Conservation (phyloP, 345 rosid species). For the Brassica juncea region DNA sequence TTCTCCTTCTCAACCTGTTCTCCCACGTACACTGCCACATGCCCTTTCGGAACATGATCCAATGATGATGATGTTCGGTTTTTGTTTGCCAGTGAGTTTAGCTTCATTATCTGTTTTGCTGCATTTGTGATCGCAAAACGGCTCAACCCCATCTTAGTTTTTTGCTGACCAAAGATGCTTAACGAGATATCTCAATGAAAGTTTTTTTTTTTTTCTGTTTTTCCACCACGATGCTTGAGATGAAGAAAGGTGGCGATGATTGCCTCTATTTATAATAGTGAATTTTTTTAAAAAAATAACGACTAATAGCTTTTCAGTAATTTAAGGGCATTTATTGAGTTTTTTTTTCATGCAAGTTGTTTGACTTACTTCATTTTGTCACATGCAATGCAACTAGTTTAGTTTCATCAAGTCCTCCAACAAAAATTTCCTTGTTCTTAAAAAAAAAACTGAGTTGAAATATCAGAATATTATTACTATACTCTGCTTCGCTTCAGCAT, state of each 20-base stretch:
- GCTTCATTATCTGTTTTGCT: slow-evolving; percentile 35
- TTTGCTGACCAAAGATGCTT: neutral
- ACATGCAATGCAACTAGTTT: slow-evolving; percentile 28
- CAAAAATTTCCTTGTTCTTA: slow-evolving; percentile 14
- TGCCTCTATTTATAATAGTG: slow-evolving; percentile 32
- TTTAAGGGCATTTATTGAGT: slow-evolving; percentile 17
- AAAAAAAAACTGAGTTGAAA: neutral
- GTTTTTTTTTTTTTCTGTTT: neutral
- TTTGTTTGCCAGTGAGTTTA: slow-evolving; percentile 17
- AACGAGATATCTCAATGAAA: neutral
- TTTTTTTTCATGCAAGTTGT: slow-evolving; percentile 18
- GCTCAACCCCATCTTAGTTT: slow-evolving; percentile 29
- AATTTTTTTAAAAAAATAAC: neutral
- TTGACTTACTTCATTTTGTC: slow-evolving; percentile 30
- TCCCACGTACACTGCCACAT: slow-evolving; percentile 52
- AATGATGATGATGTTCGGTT: slow-evolving; percentile 36
- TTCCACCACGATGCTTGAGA: slow-evolving; percentile 21
- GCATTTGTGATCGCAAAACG: slow-evolving; percentile 39
- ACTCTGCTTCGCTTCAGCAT: slow-evolving; percentile 14
- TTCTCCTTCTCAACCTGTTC: slow-evolving; percentile 43
- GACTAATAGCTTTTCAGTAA: slow-evolving; percentile 6
- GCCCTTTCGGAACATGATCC: slow-evolving; percentile 49
- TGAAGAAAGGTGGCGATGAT: slow-evolving; percentile 15
- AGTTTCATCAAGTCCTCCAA: slow-evolving; percentile 1
- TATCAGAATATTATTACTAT: neutral